Conservation (phyloP, 441 rosid species). For the Erysimum cheiri region DNA sequence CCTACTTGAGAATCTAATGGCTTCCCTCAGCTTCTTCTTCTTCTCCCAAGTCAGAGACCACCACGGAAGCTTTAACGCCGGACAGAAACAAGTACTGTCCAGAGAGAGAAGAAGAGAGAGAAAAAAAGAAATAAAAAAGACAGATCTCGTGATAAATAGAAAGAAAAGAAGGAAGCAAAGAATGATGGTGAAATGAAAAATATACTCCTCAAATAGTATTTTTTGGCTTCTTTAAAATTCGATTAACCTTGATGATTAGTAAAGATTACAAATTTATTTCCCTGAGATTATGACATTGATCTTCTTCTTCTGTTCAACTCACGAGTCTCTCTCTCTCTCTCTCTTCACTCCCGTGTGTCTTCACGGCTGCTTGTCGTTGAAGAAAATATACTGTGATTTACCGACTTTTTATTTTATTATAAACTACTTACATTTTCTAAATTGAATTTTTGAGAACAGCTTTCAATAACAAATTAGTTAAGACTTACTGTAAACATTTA, state of each 20-base stretch:
- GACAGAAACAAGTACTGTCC: conserved; percentile 40
- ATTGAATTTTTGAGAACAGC: conserved; percentile 16
- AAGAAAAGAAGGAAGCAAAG: conserved; percentile 49
- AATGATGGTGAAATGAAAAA: conserved; percentile 24
- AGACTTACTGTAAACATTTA: conserved; percentile 10
- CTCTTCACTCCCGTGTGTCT: conserved; percentile 42
- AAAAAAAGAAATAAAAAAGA: conserved; percentile 10
- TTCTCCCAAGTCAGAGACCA: conserved; percentile 34
- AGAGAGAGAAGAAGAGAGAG: conserved; percentile 29
- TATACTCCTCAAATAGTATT: conserved; percentile 12
- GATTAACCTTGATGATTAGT: conserved; percentile 26
- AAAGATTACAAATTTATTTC: conserved; percentile 8
- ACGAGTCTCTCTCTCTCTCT: conserved; percentile 44
- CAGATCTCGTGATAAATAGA: conserved; percentile 52
- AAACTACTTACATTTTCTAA: conserved; percentile 9
- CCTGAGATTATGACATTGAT: conserved; percentile 42
- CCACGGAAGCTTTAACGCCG: conserved; percentile 28
- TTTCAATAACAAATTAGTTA: neutral
- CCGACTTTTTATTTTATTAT: neutral
- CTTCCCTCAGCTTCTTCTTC: conserved; percentile 14
- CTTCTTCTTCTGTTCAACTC: conserved; percentile 37
- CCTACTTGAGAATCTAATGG: conserved; percentile 32
- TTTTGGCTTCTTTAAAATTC: neutral
- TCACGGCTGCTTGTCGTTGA: conserved; percentile 42
- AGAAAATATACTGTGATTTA: conserved; percentile 33